phyloP scores from a whole-genome alignment of 2,329 filamentous ascomycete species.

The Microascus cirrosus region DNA sequence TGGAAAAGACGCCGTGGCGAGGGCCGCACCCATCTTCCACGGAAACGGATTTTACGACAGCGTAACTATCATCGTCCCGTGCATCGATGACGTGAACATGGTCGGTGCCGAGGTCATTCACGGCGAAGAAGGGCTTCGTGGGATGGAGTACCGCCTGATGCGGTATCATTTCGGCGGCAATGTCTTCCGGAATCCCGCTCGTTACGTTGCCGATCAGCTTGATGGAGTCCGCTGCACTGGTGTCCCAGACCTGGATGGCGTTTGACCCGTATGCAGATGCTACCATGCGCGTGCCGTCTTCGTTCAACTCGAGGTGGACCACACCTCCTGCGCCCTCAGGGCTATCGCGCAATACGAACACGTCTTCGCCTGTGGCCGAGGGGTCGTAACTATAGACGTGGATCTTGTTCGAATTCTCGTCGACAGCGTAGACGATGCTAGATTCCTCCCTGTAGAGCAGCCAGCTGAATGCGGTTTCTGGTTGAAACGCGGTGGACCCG shows the following conservation, averaged over 20 bases:
- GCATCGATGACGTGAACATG: slow-evolving; percentile 33
- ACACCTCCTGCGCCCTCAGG: slow-evolving; percentile 27
- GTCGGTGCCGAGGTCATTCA: slow-evolving; percentile 39
- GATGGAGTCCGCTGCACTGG: slow-evolving; percentile 16
- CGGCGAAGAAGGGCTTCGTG: slow-evolving; percentile 28
- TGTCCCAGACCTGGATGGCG: slow-evolving; percentile 34
- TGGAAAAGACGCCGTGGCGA: slow-evolving; percentile 26
- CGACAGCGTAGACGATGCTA: slow-evolving; percentile 31
- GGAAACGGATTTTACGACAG: slow-evolving; percentile 22
- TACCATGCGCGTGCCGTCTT: slow-evolving; percentile 30
- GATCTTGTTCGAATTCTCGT: slow-evolving; percentile 31
- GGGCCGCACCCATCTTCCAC: slow-evolving; percentile 30
- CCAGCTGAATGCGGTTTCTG: slow-evolving; percentile 30
- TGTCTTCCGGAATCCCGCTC: too few species aligned
- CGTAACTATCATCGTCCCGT: slow-evolving; percentile 26
- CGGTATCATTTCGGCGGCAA: slow-evolving; percentile 1
- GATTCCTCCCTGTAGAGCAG: slow-evolving; percentile 24
- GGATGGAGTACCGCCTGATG: slow-evolving; percentile 8
- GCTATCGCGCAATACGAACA: slow-evolving; percentile 10
- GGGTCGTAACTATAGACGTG: slow-evolving; percentile 15
- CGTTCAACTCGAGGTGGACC: slow-evolving; percentile 35
- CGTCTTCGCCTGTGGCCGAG: not conserved
- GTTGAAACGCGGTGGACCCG: slow-evolving; percentile 1
- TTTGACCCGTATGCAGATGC: slow-evolving; percentile 29
- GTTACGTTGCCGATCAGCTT: slow-evolving; percentile 15